Base-by-base conservation (phyloP, 2,329 filamentous ascomycete genomes). In the Bisporella sp. region DNA sequence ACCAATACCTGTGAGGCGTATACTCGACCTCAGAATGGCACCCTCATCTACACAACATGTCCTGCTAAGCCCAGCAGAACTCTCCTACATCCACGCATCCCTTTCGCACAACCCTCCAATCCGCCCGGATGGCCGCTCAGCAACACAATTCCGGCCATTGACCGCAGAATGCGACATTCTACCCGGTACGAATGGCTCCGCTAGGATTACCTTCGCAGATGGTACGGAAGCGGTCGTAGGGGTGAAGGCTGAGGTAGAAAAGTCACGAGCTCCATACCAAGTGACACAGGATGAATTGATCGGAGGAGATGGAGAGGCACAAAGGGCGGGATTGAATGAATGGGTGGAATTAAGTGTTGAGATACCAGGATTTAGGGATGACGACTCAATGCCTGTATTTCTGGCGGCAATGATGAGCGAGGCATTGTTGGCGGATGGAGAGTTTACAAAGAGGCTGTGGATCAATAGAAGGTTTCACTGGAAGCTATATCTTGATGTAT, bases 161-260 rank as follows among this genome's bases (percentile, higher is more conserved):
- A 82, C 86, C 13, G 93, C 93, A 53, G 93, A 99, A 73, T 90
- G 87, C 49, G 87, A 89, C 51, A 88, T 97, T 50, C 78, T 99
- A 0, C 91, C 93, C 0, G 84, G 85, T 44, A 86, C 92, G 12
- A 95, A 97, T 64, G 93, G 93, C 54, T 95, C 88, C 69, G 92
- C 93, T 53, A 82, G 95, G 33, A 86, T 99, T 44, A 95, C 92
- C 59, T 95, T 97, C 66, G 84, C 90, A 4, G 93, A 99, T 67
- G 93, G 93, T 46, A 95, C 90, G 1, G 93, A 99, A 69, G 93
- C 93, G 5, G 85, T 99, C 54, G 93, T 96, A 5, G 93, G 93
- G 43, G 85, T 96, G 54, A 99, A 97, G 71, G 90, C 89, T 1
- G 92, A 97, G 71, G 88, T 97, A 4, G 90, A 96, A 68, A 84